Conservation (phyloP, 139 green algal species). For the Chlorella sp. region DNA sequence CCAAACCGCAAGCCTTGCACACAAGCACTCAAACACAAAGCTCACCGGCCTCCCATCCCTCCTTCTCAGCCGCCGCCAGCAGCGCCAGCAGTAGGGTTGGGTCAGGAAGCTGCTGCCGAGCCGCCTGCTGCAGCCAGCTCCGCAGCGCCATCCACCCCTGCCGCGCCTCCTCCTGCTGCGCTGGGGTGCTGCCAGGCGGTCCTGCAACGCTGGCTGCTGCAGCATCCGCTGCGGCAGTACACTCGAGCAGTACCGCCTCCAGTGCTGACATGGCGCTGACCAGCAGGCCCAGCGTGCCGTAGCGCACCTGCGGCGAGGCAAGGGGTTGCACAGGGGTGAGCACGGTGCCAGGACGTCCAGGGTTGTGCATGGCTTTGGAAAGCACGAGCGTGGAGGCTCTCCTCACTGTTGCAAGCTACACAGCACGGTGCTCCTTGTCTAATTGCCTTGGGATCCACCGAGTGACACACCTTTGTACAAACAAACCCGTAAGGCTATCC, state of each 20-base stretch:
- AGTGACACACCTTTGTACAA: too few relatives aligned
- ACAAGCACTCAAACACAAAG: not conserved
- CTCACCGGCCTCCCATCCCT: conserved; percentile 29
- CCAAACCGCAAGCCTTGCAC: not conserved
- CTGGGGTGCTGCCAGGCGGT: not conserved
- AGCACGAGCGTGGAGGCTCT: too few relatives aligned
- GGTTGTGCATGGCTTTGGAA: too few relatives aligned
- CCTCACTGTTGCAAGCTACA: too few relatives aligned
- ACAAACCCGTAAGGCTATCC: too few relatives aligned
- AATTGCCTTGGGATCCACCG: too few relatives aligned
- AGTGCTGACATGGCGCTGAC: conserved; percentile 32
- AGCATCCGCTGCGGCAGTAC: not conserved
- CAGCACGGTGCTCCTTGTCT: too few relatives aligned
- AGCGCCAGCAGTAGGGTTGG: conserved; percentile 31
- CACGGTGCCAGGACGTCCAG: not conserved
- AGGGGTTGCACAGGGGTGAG: not conserved
- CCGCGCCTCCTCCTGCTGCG: not conserved
- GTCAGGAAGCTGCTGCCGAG: conserved; percentile 28
- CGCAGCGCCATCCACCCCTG: conserved; percentile 26
- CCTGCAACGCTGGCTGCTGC: not conserved
- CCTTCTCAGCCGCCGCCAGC: conserved; percentile 24
- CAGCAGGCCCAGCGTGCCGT: conserved; percentile 43
- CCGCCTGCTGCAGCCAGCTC: conserved; percentile 25
- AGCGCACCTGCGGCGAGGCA: conserved; percentile 41
- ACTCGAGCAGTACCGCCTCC: conserved; percentile 34